Base-by-base conservation (phyloP, 192 early-diverging fungal species). In the Mortierella hygrophila region DNA sequence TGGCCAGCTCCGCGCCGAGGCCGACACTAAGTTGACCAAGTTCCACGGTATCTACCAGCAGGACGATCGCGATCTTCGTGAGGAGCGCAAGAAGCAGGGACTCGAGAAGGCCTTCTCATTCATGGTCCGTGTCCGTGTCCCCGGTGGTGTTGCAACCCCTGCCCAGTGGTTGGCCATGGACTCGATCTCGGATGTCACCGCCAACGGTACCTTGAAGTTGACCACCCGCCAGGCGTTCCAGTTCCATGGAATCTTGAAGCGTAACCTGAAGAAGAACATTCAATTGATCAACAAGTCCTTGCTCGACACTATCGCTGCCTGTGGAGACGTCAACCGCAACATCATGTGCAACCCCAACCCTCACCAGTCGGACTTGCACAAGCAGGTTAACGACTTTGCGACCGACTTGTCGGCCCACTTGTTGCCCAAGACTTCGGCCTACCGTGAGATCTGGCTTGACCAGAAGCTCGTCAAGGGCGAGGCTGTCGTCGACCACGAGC, bases 31-130 rank as follows among this genome's bases (percentile, higher is more conserved):
- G 91, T 88, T 99, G 78, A 94, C 94, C 72, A 99, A 99, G 91
- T 98, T 98, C 93, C 98, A 99, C 90, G 98, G 98, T 81, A 97
- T 95, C 52, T 99, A 99, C 92, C 94, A 94, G 90, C 98, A 99
- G 88, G 98, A 99, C 87, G 98, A 99, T 89, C 95, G 98, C 82
- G 98, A 99, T 90, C 85, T 98, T 72, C 94, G 98, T 65, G 95
- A 96, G 32, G 94, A 94, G 77, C 93, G 97, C 42, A 90, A 94
- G 83, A 92, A 94, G 80, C 94, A 95, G 80, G 96, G 97, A 76
- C 86, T 96, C 21, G 98, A 99, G 91, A 95, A 95, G 87, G 98
- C 98, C 18, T 99, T 90, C 88, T 96, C 94, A 42, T 99, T 99
- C 91, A 99, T 99, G 98, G 95, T 99, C 80, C 97, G 98, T 88